Evolutionary conservation across 1,139 yeast species (phyloP), one percentile per base, ranked within the genome.

Genomic region (Zygosaccharomyces pseudobailii): DNA sequence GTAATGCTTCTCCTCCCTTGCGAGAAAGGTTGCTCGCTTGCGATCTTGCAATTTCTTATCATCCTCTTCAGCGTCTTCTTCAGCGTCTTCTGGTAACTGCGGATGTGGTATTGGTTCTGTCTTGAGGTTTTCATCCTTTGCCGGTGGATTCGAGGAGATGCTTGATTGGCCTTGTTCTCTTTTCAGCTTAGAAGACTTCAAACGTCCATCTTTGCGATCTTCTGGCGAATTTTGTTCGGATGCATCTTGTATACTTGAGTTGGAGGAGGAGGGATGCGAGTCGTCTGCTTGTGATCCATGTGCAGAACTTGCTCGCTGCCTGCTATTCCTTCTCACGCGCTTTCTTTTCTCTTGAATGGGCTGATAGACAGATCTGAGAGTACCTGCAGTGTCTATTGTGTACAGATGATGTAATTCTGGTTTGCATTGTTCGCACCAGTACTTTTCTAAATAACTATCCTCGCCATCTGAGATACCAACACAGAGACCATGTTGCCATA

Each of bases 401-500:
- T 84, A 55, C 63, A 75, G 57, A 80, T 68, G 23, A 64, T 90
- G 97, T 36, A 84, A 70, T 39, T 85, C 90, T 0, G 96, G 96
- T 55, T 83, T 80, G 70, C 97, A 92, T 58, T 72, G 68, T 63
- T 92, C 98, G 72, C 97, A 88, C 84, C 87, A 86, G 67, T 88
- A 88, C 63, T 84, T 84, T 49, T 87, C 95, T 2, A 96, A 95
- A 1, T 41, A 45, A 20, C 48, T 45, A 31, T 87, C 88, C 50
- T 79, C 84, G 25, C 79, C 82, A 55, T 82, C 78, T 52, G 54
- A 48, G 22, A 63, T 63, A 1, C 96, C 95, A 36, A 92, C 97
- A 71, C 98, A 92, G 68, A 75, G 89, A 3, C 97, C 97, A 65
- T 92, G 98, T 68, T 92, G 97, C 98, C 97, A 92, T 8, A 84